Evolutionary conservation across 1,139 yeast genomes (phyloP), one percentile per base, ranked within the genome.

Genomic region (Scheffersomyces cryptocercus): DNA sequence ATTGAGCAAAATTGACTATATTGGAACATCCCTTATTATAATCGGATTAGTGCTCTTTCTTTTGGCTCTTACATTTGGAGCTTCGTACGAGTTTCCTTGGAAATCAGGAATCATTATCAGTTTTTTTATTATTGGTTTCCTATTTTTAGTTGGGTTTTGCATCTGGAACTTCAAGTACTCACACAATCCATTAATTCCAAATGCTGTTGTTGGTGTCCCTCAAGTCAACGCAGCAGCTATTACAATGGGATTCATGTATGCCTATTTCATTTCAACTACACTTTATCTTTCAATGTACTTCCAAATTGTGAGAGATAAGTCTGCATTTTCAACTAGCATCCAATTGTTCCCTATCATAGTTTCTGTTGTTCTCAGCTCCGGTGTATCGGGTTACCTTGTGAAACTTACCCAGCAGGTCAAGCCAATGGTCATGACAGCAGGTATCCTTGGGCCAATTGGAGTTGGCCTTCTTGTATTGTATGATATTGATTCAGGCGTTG

Each of bases 401-500:
- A 31, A 31, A 14, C n/a, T 31, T 11, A 14, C 35, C 5, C 12
- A 20, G 10, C 35, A 8, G 5, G 35, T 31, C 20, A 31, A 31
- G 20, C 11, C 20, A 31, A 14, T 10, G 20, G 35, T 31, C 15
- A 13, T 31, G 24, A 14, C 15, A 5, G 11, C 35, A 10, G 35
- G 73, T 1, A 48, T 67, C 1, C 43, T 70, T 11, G 73, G 75
- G 3, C 61, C 76, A 4, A 50, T 80, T 26, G 88, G 87, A 3
- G 60, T 68, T 36, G 88, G 86, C 0, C 44, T 79, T 7, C 45
- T 77, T 16, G 55, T 73, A 2, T 41, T 77, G 4, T 57, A 81
- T 24, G 63, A 62, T 13, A 63, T 59, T 14, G 47, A 68, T 41
- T 67, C 79, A 2, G 53, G 64, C 1, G 51, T 56, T 26, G 59